Conservation (phyloP, 2,329 filamentous ascomycete genomes). For the Plectosphaerella sp. region DNA sequence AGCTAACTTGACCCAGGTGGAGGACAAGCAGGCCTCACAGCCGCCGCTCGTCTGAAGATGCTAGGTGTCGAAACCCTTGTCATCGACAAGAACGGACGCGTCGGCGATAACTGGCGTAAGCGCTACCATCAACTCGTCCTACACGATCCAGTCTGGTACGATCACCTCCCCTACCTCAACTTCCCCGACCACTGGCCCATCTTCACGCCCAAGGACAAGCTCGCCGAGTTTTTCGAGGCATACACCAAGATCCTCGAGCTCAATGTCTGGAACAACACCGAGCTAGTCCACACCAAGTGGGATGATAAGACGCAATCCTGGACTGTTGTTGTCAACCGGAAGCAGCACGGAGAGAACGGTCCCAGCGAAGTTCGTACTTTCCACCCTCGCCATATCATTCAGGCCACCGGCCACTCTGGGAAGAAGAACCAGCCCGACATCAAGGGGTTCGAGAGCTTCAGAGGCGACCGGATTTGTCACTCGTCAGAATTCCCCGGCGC, state of each 20-base stretch:
- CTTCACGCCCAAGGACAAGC: conserved; percentile 69
- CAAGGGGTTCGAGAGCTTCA: conserved; percentile 52
- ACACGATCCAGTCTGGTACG: conserved; percentile 62
- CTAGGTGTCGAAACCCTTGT: conserved; percentile 50
- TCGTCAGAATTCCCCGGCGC: conserved; percentile 57
- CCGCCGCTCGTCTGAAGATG: conserved; percentile 55
- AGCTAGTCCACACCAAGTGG: conserved; percentile 42
- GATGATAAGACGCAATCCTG: conserved; percentile 45
- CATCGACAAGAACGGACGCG: conserved; percentile 51
- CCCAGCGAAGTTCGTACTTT: conserved; percentile 47
- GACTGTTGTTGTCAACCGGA: conserved; percentile 50
- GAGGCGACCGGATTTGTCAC: conserved; percentile 57
- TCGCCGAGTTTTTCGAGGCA: conserved; percentile 63
- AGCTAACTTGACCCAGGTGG: conserved; percentile 17
- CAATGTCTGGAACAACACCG: conserved; percentile 59
- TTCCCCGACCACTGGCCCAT: conserved; percentile 65
- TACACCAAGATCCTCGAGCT: conserved; percentile 64
- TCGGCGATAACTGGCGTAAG: conserved; percentile 62
- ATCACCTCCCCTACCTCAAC: conserved; percentile 58
- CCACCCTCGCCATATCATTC: conserved; percentile 59
- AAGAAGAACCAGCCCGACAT: conserved; percentile 58
- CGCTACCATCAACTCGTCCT: conserved; percentile 62
- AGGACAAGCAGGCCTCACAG: conserved; percentile 57
- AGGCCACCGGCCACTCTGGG: conserved; percentile 65
- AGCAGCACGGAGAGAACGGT: conserved; percentile 36